Percentiles rank a stretch among this genome's conserved stretches.
Evolutionary conservation across 139 green algal species (phyloP).

Genomic region (Ostreobium quekettii): DNA sequence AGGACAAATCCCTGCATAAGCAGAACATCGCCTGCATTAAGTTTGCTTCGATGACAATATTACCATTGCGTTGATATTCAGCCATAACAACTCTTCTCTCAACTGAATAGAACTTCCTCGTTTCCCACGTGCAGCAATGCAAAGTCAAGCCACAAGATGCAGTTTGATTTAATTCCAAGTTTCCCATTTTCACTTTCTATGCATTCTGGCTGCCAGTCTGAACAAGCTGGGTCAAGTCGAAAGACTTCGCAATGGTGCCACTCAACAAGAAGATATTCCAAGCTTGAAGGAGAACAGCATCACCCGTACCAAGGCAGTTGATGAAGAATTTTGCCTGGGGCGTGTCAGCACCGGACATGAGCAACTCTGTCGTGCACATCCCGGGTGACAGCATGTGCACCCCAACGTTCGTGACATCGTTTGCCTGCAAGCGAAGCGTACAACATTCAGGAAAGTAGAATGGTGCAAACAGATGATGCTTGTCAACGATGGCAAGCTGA

Average conservation of each 20-base stretch:
- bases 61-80: too few relatives aligned
- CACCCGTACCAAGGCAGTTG: slow-evolving; percentile 85
- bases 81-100: too few relatives aligned
- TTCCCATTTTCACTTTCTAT: not conserved
- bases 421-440: not conserved
- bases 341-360: slow-evolving; percentile 74
- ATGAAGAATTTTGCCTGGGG: slow-evolving; percentile 86
- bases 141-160: not conserved
- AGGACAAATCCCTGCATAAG: too few relatives aligned
- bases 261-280: too few relatives aligned
- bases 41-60: too few relatives aligned
- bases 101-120: too few relatives aligned
- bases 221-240: not conserved
- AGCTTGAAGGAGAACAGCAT: too few relatives aligned
- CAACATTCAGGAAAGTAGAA: not conserved
- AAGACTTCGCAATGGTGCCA: not conserved
- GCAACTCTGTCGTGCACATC: slow-evolving; percentile 92
- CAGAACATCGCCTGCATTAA: too few relatives aligned
- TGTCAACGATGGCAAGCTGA: slow-evolving; percentile 56
- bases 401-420: slow-evolving; percentile 9
- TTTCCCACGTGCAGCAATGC: not conserved
- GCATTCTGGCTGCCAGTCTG: not conserved
- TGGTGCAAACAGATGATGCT: slow-evolving; percentile 74
- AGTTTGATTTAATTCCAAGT: not conserved
- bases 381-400: slow-evolving; percentile 38